Conservation (phyloP, 345 rosid species). For the Microthlaspi erraticum region DNA sequence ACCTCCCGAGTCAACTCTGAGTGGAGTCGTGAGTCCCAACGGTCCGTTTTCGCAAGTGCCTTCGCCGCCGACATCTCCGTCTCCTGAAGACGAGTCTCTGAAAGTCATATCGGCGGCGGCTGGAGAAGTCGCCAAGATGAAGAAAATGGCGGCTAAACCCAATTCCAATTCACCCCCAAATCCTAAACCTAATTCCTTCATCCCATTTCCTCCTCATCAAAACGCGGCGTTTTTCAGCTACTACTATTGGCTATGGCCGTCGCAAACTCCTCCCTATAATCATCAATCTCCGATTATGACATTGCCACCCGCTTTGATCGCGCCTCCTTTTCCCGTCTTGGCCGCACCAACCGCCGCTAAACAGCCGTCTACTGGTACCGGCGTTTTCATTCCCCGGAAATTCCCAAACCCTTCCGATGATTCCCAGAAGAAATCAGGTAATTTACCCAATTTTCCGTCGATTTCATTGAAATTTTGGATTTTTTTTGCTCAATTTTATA, state of each 20-base stretch:
- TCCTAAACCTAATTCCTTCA: slow-evolving; percentile 29
- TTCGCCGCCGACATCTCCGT: slow-evolving; percentile 63
- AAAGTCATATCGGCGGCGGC: slow-evolving; percentile 78
- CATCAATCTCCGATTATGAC: too few species aligned
- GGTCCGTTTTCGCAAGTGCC: slow-evolving; percentile 57
- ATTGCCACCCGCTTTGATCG: not conserved
- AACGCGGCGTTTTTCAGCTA: slow-evolving; percentile 33
- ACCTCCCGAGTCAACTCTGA: slow-evolving; percentile 68
- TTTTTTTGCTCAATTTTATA: not conserved
- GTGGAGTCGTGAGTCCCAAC: slow-evolving; percentile 61
- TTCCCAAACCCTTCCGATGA: slow-evolving; percentile 54
- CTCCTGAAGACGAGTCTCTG: slow-evolving; percentile 49
- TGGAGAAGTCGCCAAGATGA: slow-evolving; percentile 70
- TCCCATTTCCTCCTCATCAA: slow-evolving; percentile 29
- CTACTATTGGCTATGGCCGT: slow-evolving; percentile 25
- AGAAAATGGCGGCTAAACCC: slow-evolving; percentile 43
- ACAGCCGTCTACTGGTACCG: slow-evolving; percentile 68
- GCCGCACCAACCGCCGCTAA: slow-evolving; percentile 47
- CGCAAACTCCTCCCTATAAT: slow-evolving; percentile 16
- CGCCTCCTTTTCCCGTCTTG: slow-evolving; percentile 39
- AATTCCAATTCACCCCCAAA: slow-evolving; percentile 1
- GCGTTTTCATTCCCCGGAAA: slow-evolving; percentile 84
- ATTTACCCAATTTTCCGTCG: not conserved
- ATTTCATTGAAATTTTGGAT: not conserved
- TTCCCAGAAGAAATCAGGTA: slow-evolving; percentile 68